A percentile compares a stretch with the other conserved stretches of the same genome.
Evolutionary conservation across 140 eudicot species (phyloP).

Genomic region (Oenanthe javanica): DNA sequence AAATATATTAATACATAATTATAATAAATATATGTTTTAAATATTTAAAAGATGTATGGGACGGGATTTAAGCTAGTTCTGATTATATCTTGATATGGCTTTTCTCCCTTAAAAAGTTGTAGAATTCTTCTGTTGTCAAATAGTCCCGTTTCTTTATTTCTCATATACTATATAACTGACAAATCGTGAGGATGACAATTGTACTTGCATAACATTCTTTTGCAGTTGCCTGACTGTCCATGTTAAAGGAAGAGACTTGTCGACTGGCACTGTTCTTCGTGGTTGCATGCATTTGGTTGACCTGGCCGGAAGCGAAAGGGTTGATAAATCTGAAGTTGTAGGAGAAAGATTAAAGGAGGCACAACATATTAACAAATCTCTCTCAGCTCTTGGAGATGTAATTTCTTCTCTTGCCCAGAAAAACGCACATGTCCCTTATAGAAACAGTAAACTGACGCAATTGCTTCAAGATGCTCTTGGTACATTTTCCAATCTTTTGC

Average conservation of each 20-base stretch:
- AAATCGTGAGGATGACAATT: neutral
- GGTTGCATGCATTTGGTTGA: conserved; percentile 89
- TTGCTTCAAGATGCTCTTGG: conserved; percentile 85
- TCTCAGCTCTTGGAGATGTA: conserved; percentile 78
- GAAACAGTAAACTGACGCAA: conserved; percentile 83
- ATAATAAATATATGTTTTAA: no score
- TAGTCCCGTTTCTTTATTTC: neutral
- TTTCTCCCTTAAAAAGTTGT: neutral
- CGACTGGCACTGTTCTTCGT: conserved; percentile 46
- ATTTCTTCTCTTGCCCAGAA: conserved; percentile 65
- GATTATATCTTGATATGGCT: neutral
- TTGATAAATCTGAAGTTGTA: conserved; percentile 55
- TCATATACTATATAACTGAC: neutral
- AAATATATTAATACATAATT: no score
- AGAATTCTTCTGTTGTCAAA: neutral
- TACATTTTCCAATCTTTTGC: conserved; percentile 11
- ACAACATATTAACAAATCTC: conserved; percentile 57
- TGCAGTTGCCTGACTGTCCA: conserved; percentile 75
- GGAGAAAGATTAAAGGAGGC: conserved; percentile 78
- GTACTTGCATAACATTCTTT: neutral
- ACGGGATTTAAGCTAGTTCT: no score
- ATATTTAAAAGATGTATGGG: no score
- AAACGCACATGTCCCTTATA: conserved; percentile 59
- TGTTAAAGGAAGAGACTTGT: conserved; percentile 61
- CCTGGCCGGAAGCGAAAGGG: conserved; percentile 89